These are phyloP conservation scores for Panaeolus cyanescens DNA, from an alignment of 768 basidiomycete species.

Conservation along the genomic window DNA sequence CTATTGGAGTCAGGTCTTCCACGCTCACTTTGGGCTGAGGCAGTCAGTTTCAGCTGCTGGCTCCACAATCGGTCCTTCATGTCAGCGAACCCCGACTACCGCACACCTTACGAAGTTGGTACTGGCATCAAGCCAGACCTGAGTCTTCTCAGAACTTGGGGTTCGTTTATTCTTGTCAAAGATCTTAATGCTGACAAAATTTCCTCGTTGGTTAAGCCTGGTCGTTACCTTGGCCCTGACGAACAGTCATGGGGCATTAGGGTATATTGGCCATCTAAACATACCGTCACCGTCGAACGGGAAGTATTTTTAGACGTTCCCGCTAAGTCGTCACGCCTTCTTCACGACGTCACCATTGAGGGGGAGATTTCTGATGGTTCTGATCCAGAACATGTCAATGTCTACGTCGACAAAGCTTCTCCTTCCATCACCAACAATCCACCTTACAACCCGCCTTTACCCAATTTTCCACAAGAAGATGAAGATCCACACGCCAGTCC, in stretches of 20 bases:
- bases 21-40: too few species aligned
- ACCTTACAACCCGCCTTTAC: too few species aligned
- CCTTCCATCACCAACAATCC: too few species aligned
- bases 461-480: too few species aligned
- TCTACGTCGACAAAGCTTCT: too few species aligned
- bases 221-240: conserved; percentile 35
- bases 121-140: conserved; percentile 30
- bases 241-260: conserved; percentile 26
- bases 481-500: too few species aligned
- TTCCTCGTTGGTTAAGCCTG: conserved; percentile 17
- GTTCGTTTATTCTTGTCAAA: conserved; percentile 27
- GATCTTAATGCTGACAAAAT: conserved; percentile 24
- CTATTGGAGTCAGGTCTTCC: too few species aligned
- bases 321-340: conserved; percentile 22
- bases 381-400: conserved; percentile 19
- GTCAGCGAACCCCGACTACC: conserved; percentile 15
- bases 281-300: conserved; percentile 27
- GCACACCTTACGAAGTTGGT: conserved; percentile 23
- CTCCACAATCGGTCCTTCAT: conserved; percentile 34
- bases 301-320: conserved; percentile 24
- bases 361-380: conserved; percentile 18
- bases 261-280: conserved; percentile 35
- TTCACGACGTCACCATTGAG: conserved; percentile 24
- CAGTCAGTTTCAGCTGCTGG: too few species aligned
- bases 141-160: conserved; percentile 26